Evolutionary conservation across 2,329 filamentous ascomycete species (phyloP), one percentile per base, ranked within the genome.

Genomic region (Aspergillus aculeatinus): DNA sequence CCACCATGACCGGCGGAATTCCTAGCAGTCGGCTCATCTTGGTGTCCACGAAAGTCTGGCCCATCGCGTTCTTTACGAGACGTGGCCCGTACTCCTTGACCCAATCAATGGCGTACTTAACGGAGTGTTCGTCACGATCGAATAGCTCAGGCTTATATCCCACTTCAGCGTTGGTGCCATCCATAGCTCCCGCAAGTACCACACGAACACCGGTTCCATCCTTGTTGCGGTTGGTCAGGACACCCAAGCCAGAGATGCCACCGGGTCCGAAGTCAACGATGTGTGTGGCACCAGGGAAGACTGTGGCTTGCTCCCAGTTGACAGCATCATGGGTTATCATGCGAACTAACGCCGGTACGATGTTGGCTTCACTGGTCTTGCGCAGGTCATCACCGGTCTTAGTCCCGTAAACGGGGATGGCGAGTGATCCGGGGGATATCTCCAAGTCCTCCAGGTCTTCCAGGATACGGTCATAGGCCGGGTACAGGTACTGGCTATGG

Each of bases 131-230:
- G 74, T 99, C 95, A 59, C 95, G 90, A 74, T 99, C 94, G 70
- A 99, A 99, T 55, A 99, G 84, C 79, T 99, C 95, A 2, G 94
- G 90, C 83, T 99, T 99, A 83, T 97, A 99, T 58, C 95, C 95
- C 63, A 99, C 89, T 77, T 98, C 95, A 33, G 85, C 83, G 61
- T 96, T 89, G 21, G 92, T 92, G 55, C 94, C 94, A 70, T 94
- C 91, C 70, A 99, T 89, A n/a, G 92, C 86, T 64, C 96, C 95
- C 48, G 92, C 95, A 60, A 99, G 85, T 66, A 99, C 96, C 66
- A 99, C 93, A 62, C 94, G 92, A 39, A 99, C 95, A 70, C 95
- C 95, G 60, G 92, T 98, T 64, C 95, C 95, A 76, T 99, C 96
- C 82, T 99, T 99, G 85, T 98, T 99, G 70, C 95, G 91, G 83